phyloP scores from a whole-genome alignment of 2,329 filamentous ascomycete species.

The Diaporthe destruens region DNA sequence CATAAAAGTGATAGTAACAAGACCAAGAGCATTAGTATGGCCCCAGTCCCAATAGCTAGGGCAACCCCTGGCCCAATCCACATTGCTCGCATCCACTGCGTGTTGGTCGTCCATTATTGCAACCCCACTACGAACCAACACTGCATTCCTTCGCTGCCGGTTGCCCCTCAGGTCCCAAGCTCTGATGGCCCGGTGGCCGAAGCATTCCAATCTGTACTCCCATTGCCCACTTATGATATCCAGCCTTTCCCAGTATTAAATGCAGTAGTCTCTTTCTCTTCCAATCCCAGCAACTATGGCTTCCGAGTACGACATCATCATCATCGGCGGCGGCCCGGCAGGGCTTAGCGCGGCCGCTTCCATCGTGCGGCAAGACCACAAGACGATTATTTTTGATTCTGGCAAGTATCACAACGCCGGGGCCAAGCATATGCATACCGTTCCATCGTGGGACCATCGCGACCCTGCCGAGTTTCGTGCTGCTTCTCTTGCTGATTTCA shows the following conservation, averaged over 20 bases:
- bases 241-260: background rate
- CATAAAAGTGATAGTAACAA: too few species aligned
- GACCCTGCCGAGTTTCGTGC: slow-evolving; percentile 52
- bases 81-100: too few species aligned
- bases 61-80: too few species aligned
- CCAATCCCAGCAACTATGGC: background rate
- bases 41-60: too few species aligned
- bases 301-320: slow-evolving; percentile 50
- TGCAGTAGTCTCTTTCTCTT: background rate
- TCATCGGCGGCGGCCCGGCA: slow-evolving; percentile 66
- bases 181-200: too few species aligned
- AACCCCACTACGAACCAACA: too few species aligned
- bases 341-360: slow-evolving; percentile 61
- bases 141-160: too few species aligned
- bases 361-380: slow-evolving; percentile 63
- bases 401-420: slow-evolving; percentile 62
- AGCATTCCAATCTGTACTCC: too few species aligned
- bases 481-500: slow-evolving; percentile 50
- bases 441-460: slow-evolving; percentile 55
- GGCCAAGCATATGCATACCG: slow-evolving; percentile 62
- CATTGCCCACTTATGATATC: too few species aligned
- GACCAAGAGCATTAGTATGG: too few species aligned
- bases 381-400: slow-evolving; percentile 62
- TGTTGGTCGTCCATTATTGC: too few species aligned
- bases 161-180: too few species aligned